Evolutionary conservation across 106 monocot genomes (phyloP), one percentile per base, ranked within the genome.

Genomic region (Apostasia ramifera): DNA sequence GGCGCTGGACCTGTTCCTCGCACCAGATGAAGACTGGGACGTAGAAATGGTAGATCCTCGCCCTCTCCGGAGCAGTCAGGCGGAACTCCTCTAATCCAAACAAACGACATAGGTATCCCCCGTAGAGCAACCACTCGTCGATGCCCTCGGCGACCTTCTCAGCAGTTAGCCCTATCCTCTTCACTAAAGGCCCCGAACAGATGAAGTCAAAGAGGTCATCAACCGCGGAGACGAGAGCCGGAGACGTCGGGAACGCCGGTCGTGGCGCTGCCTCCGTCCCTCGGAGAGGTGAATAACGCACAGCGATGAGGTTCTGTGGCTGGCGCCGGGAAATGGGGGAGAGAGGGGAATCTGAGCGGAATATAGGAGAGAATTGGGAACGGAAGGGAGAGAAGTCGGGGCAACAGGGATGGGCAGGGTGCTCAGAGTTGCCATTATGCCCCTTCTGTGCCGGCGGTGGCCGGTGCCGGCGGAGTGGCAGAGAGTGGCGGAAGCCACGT

Each of bases 1-100:
- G 97, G 7, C 48, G 64, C 44, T 47, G 6, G 42, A 98, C 50
- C 77, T 85, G 84, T n/a, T 92, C 83, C 73, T 92, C 89, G 63
- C 97, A 98, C 97, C 97, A 98, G 53, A 98, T 47, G 68, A 87
- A 98, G 9, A 98, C 86, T 4, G 97, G 97, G 42, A 92, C 72
- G 49, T 98, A 98, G 72, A 77, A 98, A 66, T 98, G 92, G 57
- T 90, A 98, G 44, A 98, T 70, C 72, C 97, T 87, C 12, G 77
- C 85, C 81, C 85, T 98, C 75, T 98, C 83, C 7, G 89, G 66
- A 1, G 59, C 3, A 10, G 84, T 72, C 75, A 92, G 13, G 4
- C 60, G 70, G 13, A 98, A 71, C 44, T 89, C 85, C 47, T 90
- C 74, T 70, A 98, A 49, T 44, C 62, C 70, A 66, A 98, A 92